Evolutionary conservation across 2,329 filamentous ascomycete species (phyloP).

Genomic region (Cladosporium oxysporum): DNA sequence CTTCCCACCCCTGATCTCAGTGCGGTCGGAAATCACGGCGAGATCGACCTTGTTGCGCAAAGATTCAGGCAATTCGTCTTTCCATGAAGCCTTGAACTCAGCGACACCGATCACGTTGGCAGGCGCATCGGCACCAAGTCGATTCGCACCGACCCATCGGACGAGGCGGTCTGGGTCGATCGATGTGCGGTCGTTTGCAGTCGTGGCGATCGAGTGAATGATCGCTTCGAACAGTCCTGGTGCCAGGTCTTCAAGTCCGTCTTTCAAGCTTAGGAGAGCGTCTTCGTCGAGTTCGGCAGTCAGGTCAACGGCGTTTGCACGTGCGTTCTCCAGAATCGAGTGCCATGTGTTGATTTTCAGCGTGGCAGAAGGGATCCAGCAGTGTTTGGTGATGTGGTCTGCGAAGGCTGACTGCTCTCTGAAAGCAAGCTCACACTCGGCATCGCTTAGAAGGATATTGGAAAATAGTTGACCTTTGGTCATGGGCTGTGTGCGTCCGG

Average conservation of each 20-base stretch:
- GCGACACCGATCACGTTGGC: slow-evolving; percentile 28
- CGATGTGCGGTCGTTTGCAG: slow-evolving; percentile 32
- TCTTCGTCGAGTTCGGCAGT: slow-evolving; percentile 18
- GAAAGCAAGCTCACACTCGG: slow-evolving; percentile 55
- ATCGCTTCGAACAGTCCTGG: slow-evolving; percentile 34
- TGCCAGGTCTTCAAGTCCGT: slow-evolving; percentile 40
- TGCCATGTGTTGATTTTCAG: slow-evolving; percentile 53
- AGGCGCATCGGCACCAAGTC: slow-evolving; percentile 28
- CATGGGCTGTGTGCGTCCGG: slow-evolving; percentile 21
- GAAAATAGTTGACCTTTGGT: slow-evolving; percentile 46
- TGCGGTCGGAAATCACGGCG: slow-evolving; percentile 31
- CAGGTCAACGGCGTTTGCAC: slow-evolving; percentile 45
- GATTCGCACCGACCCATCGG: slow-evolving; percentile 27
- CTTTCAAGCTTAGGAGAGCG: slow-evolving; percentile 30
- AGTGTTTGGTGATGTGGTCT: slow-evolving; percentile 31
- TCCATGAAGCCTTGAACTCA: slow-evolving; percentile 42
- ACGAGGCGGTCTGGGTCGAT: slow-evolving; percentile 29
- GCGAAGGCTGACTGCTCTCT: slow-evolving; percentile 56
- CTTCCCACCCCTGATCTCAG: slow-evolving; percentile 26
- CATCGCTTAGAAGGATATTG: slow-evolving; percentile 55
- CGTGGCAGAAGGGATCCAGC: slow-evolving; percentile 51
- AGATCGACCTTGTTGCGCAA: slow-evolving; percentile 33
- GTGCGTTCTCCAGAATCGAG: slow-evolving; percentile 43
- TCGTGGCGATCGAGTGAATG: slow-evolving; percentile 30
- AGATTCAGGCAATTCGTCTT: slow-evolving; percentile 37